Evolutionary conservation across 441 rosid genomes (phyloP), one percentile per base, ranked within the genome.

Genomic region (Pelargonium fulgidum): DNA sequence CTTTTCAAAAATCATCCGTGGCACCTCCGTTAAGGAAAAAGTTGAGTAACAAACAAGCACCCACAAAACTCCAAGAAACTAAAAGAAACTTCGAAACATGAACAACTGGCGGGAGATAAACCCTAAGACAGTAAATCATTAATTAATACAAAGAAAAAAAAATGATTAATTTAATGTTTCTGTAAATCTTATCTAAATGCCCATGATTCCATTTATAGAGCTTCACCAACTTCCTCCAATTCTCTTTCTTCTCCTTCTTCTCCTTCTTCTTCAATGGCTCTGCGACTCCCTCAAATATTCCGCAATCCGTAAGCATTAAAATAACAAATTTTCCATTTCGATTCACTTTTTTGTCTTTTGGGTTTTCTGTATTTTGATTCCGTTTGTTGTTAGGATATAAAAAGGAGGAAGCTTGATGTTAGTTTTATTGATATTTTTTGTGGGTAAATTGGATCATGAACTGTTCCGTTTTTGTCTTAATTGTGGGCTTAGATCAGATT

Each of bases 261-360:
- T 41, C 52, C 48, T 20, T 66, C 68, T 65, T 44, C 74, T 44
- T 73, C 77, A 64, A 88, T 88, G 93, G 86, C 87, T 76, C 76
- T 75, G 69, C 85, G 70, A 5, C 79, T 70, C 3, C 77, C 75
- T 69, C 67, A 58, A 42, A 72, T 73, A 62, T 66, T 71, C 66
- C 44, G 29, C 66, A 42, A 70, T 74, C 19, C 75, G 90, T 86
- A 83, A 83, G 83, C 42, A 11, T 64, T 22, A 14, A 13, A 39
- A 1, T 48, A 54, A 20, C 1, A 12, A 7, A 20, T 8, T 66
- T 54, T 64, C 16, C 48, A 42, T 6, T 41, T 52, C 13, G 10
- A 56, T 13, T 68, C 13, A 14, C 66, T 12, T 16, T 48, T 50
- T 66, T 56, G 14, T 22, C 16, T 22, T 14, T 22, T 56, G 52